Percentiles rank a stretch among this genome's conserved stretches.
Conservation (phyloP, 345 rosid species). For the Citrus sinensis region DNA sequence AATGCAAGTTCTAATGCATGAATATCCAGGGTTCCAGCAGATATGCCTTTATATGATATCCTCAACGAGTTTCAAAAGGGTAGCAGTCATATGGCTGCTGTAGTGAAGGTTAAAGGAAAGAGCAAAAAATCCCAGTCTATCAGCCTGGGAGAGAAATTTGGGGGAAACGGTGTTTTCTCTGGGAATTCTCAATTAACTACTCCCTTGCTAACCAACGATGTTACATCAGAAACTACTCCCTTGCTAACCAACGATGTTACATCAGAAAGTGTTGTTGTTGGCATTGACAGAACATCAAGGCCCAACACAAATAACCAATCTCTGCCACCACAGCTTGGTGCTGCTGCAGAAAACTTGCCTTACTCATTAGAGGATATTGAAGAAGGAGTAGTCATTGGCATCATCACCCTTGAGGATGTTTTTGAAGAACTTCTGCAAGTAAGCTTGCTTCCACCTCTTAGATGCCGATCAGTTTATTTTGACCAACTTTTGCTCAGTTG, state of each 20-base stretch:
- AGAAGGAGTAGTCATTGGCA: conserved; percentile 80
- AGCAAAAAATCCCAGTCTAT: conserved; percentile 22
- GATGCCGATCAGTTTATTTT: neutral
- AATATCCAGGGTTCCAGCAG: conserved; percentile 68
- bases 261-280: conserved; percentile 36
- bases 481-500: neutral
- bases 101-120: conserved; percentile 52
- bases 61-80: conserved; percentile 88
- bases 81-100: conserved; percentile 93
- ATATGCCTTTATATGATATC: conserved; percentile 86
- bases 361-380: conserved; percentile 52
- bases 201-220: conserved; percentile 51
- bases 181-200: conserved; percentile 33
- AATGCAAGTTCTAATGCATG: conserved; percentile 15
- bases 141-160: conserved; percentile 29
- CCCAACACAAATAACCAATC: conserved; percentile 28
- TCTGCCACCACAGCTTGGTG: conserved; percentile 25
- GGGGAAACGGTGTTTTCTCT: conserved; percentile 24
- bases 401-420: conserved; percentile 80
- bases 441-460: conserved; percentile 10
- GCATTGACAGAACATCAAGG: conserved; percentile 44
- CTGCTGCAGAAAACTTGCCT: conserved; percentile 26
- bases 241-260: conserved; percentile 45
- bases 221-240: conserved; percentile 37
- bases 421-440: conserved; percentile 89